Conservation (phyloP, 805 yeast species). For the Candida gorgasii region DNA sequence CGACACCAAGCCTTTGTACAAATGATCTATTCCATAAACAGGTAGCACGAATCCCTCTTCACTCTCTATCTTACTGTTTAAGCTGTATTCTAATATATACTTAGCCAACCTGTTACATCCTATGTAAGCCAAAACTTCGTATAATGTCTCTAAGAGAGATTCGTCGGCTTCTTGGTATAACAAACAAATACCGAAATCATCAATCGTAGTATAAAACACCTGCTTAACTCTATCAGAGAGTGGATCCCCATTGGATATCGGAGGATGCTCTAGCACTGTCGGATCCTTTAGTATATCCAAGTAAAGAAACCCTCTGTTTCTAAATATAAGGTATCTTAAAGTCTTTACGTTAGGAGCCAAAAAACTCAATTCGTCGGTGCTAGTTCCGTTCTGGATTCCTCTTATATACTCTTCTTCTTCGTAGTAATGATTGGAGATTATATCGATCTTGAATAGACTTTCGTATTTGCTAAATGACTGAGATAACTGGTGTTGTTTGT, state of each 20-base stretch:
- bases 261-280: background rate
- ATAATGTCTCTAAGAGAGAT: constrained; percentile 49
- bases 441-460: constrained; percentile 66
- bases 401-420: constrained; percentile 39
- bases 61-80: constrained; percentile 44
- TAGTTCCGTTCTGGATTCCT: constrained; percentile 42
- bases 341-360: constrained; percentile 71
- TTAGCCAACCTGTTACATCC: constrained; percentile 52
- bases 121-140: constrained; percentile 52
- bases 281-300: constrained; percentile 38
- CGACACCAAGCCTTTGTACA: background rate
- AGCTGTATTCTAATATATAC: constrained; percentile 58
- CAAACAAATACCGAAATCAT: constrained; percentile 65
- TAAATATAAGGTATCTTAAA: constrained; percentile 71
- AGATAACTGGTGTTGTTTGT: constrained; percentile 49
- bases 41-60: constrained; percentile 36
- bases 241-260: constrained; percentile 20
- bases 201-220: constrained; percentile 49
- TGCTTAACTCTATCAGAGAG: constrained; percentile 18
- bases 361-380: constrained; percentile 42
- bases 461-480: constrained; percentile 59
- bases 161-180: constrained; percentile 70
- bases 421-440: constrained; percentile 48
- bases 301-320: constrained; percentile 79
- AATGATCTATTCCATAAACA: background rate